A percentile compares a stretch with the other conserved stretches of the same genome.
Conservation (phyloP, 345 rosid genomes). For the Nasturtium officinale region DNA sequence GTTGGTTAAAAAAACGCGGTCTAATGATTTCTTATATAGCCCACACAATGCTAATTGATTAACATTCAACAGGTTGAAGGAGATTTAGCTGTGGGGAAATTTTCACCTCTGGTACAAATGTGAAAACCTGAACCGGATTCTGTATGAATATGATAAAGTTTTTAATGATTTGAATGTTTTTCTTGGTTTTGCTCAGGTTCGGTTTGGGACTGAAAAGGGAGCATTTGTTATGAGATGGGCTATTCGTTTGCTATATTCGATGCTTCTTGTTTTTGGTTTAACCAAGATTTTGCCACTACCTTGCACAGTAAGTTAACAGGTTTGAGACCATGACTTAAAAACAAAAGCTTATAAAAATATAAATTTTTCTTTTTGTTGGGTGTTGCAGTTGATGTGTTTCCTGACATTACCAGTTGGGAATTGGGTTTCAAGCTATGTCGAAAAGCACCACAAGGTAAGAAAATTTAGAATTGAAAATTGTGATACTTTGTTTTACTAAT, state of each 20-base stretch:
- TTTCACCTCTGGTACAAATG: slow-evolving; percentile 75
- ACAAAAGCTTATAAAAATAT: slow-evolving; percentile 1
- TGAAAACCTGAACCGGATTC: background rate
- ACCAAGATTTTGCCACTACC: slow-evolving; percentile 59
- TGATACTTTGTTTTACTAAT: slow-evolving; percentile 4
- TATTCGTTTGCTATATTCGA: slow-evolving; percentile 50
- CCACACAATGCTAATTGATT: background rate
- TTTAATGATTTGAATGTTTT: background rate
- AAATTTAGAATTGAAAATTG: background rate
- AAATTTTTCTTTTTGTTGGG: slow-evolving; percentile 3
- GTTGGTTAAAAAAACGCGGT: slow-evolving; percentile 32
- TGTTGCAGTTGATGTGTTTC: slow-evolving; percentile 65
- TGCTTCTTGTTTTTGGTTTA: slow-evolving; percentile 56
- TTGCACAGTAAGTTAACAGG: slow-evolving; percentile 63
- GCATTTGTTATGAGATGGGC: slow-evolving; percentile 57
- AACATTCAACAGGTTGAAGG: slow-evolving; percentile 63
- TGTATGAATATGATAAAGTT: background rate
- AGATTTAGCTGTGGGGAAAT: slow-evolving; percentile 67
- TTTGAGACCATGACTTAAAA: background rate
- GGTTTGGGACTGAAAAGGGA: slow-evolving; percentile 72
- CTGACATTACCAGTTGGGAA: slow-evolving; percentile 77
- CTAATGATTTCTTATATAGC: background rate
- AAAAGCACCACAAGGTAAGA: slow-evolving; percentile 72
- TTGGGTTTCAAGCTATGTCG: slow-evolving; percentile 61
- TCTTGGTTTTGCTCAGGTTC: slow-evolving; percentile 51